Conservation (phyloP, 1,284 basidiomycete genomes). For the Ganoderma resinaceum region DNA sequence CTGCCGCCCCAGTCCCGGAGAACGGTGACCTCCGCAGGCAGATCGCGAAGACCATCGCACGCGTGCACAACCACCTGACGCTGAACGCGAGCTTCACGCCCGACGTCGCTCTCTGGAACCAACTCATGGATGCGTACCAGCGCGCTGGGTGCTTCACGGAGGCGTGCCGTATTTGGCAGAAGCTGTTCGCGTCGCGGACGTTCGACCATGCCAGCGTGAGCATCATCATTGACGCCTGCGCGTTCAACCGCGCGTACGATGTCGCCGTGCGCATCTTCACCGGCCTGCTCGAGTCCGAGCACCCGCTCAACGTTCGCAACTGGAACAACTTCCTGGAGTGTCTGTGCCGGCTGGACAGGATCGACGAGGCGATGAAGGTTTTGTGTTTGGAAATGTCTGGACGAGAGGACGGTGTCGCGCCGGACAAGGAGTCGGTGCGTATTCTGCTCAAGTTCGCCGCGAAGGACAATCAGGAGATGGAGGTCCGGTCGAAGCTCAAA, state of each 20-base stretch:
- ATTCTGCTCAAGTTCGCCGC: slow-evolving; percentile 64
- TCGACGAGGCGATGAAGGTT: slow-evolving; percentile 74
- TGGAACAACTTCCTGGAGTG: slow-evolving; percentile 91
- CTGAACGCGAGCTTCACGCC: slow-evolving; percentile 80
- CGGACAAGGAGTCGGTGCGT: slow-evolving; percentile 54
- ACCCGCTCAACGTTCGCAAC: slow-evolving; percentile 64
- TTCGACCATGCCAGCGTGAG: slow-evolving; percentile 76
- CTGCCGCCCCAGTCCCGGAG: slow-evolving; percentile 24
- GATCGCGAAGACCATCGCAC: slow-evolving; percentile 61
- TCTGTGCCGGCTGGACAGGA: slow-evolving; percentile 72
- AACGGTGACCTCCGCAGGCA: slow-evolving; percentile 39
- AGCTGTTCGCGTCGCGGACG: slow-evolving; percentile 64
- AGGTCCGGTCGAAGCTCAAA: slow-evolving; percentile 56
- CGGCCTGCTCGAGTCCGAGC: slow-evolving; percentile 58
- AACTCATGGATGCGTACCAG: slow-evolving; percentile 91
- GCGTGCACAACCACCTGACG: slow-evolving; percentile 81
- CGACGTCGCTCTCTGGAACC: slow-evolving; percentile 82
- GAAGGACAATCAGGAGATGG: slow-evolving; percentile 48
- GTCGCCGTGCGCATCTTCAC: slow-evolving; percentile 61
- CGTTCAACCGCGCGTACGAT: slow-evolving; percentile 58
- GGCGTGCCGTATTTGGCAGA: slow-evolving; percentile 85
- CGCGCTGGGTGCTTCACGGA: slow-evolving; percentile 74
- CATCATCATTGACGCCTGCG: slow-evolving; percentile 88
- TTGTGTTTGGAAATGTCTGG: slow-evolving; percentile 73
- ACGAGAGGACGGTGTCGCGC: slow-evolving; percentile 46